These are phyloP conservation scores for Ceratocystis papillata DNA, from an alignment of 2,329 filamentous ascomycete species.

Conservation along the genomic window DNA sequence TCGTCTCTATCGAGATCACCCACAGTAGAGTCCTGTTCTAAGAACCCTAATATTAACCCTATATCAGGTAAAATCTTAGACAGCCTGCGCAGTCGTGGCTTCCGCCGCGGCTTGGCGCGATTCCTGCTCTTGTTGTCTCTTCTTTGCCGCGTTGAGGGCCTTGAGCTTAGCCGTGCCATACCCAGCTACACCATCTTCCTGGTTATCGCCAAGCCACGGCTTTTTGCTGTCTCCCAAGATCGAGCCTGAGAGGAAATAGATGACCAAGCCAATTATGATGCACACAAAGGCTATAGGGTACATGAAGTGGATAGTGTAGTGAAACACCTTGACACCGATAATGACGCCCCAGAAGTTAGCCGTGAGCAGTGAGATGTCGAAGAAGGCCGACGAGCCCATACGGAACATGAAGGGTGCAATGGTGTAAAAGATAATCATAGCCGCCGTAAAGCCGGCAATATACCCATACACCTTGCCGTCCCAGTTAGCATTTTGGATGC, in stretches of 20 bases:
- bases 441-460: slow-evolving; percentile 78
- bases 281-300: slow-evolving; percentile 93
- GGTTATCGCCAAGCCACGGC: slow-evolving; percentile 83
- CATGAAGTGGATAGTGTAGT: slow-evolving; percentile 68
- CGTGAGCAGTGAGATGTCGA: slow-evolving; percentile 89
- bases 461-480: slow-evolving; percentile 63
- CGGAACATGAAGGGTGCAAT: slow-evolving; percentile 79
- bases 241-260: slow-evolving; percentile 79
- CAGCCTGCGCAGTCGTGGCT: neutral
- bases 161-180: slow-evolving; percentile 76
- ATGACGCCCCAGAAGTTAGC: slow-evolving; percentile 96
- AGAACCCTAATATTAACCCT: neutral
- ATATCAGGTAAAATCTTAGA: neutral
- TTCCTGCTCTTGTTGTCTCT: slow-evolving; percentile 13
- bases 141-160: slow-evolving; percentile 47
- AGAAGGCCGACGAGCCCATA: slow-evolving; percentile 83
- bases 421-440: slow-evolving; percentile 75
- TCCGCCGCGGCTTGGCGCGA: neutral
- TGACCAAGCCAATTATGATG: slow-evolving; percentile 73
- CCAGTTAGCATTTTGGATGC: slow-evolving; percentile 57
- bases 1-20: neutral
- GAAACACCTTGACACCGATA: slow-evolving; percentile 80
- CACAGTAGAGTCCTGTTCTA: too few species aligned
- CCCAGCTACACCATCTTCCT: slow-evolving; percentile 69
- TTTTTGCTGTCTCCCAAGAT: slow-evolving; percentile 81